A percentile compares a stretch with the other conserved stretches of the same genome.
phyloP scores from a whole-genome alignment of 192 early-diverging fungal species.

The Jimgerdemannia flammicorona region DNA sequence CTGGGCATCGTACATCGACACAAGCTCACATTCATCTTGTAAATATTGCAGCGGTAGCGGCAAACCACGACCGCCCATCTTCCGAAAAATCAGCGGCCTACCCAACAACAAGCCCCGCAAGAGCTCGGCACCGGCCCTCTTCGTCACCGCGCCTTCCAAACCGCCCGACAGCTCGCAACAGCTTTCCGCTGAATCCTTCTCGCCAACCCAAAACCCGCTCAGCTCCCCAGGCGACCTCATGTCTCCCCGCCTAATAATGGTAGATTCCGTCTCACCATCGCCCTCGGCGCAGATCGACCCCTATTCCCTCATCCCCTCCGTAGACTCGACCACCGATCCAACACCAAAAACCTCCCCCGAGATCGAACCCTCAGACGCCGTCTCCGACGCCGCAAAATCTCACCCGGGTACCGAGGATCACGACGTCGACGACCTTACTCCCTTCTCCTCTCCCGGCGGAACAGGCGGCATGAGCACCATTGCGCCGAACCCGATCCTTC shows the following conservation, averaged over 20 bases:
- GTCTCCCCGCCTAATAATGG: not conserved
- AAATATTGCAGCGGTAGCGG: not conserved
- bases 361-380: constrained; percentile 5
- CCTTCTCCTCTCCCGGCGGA: constrained; percentile 7
- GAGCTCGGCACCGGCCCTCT: constrained; percentile 38
- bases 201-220: constrained; percentile 1
- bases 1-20: too few species aligned
- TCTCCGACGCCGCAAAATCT: not conserved
- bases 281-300: constrained; percentile 20
- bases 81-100: constrained; percentile 1
- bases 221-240: not conserved
- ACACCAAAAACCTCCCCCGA: constrained; percentile 29
- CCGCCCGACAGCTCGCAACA: constrained; percentile 24
- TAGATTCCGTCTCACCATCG: not conserved
- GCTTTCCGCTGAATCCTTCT: not conserved
- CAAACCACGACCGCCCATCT: constrained; percentile 3
- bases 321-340: constrained; percentile 41
- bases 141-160: constrained; percentile 43
- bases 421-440: not conserved
- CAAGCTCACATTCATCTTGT: too few species aligned
- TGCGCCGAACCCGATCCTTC: not conserved
- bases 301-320: constrained; percentile 28
- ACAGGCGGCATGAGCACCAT: constrained; percentile 16
- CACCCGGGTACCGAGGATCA: not conserved
- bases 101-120: not conserved